Conservation (phyloP, 495 filamentous ascomycete genomes). For the Recurvomyces mirabilis region DNA sequence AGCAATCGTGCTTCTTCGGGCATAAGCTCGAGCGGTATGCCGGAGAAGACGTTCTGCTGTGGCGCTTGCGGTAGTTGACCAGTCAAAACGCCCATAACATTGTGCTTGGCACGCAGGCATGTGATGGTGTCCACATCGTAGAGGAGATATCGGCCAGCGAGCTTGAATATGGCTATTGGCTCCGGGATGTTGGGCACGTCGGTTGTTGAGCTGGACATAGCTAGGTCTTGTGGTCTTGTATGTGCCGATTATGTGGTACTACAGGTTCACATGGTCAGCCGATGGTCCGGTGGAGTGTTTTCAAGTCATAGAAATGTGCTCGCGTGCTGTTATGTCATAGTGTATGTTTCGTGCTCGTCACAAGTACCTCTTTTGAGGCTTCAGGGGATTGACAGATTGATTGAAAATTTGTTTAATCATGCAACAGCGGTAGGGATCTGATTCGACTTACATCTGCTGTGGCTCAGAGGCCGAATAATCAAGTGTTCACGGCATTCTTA, state of each 20-base stretch:
- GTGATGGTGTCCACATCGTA: slow-evolving; percentile 75
- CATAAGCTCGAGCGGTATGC: slow-evolving; percentile 78
- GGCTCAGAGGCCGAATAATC: too few species aligned
- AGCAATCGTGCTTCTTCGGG: slow-evolving; percentile 79
- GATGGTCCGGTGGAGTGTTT: too few species aligned
- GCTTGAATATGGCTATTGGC: slow-evolving; percentile 68
- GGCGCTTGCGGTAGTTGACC: slow-evolving; percentile 84
- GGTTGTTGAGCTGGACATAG: too few species aligned
- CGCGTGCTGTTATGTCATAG: background rate
- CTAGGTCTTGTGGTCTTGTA: background rate
- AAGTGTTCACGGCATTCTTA: too few species aligned
- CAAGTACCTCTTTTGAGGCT: slow-evolving; percentile 10
- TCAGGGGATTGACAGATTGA: slow-evolving; percentile 94
- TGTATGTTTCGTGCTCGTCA: slow-evolving; percentile 4
- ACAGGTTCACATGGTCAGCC: too few species aligned
- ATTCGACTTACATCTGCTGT: background rate
- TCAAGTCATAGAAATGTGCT: background rate
- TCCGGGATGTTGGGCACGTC: slow-evolving; percentile 1
- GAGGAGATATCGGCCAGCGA: slow-evolving; percentile 72
- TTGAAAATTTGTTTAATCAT: slow-evolving; percentile 61
- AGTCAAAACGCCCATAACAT: slow-evolving; percentile 78
- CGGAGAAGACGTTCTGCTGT: slow-evolving; percentile 88
- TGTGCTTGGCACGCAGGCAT: slow-evolving; percentile 65
- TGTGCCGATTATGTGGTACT: background rate
- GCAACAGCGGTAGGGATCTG: slow-evolving; percentile 4